Conservation (phyloP, 1,284 basidiomycete species). For the Coniferiporia sulphurascens region DNA sequence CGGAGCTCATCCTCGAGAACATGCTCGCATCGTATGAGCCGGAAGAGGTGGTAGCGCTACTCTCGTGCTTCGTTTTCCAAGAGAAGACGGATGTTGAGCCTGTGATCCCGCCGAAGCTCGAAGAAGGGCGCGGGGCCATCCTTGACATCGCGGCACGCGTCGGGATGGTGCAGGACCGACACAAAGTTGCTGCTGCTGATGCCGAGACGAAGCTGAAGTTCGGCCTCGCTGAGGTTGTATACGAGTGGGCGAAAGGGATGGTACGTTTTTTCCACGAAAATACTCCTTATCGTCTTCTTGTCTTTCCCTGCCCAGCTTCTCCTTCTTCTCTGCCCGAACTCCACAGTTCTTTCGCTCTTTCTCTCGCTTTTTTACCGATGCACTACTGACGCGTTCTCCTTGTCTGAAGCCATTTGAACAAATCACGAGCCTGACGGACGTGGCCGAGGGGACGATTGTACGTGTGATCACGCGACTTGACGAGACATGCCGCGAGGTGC, state of each 20-base stretch:
- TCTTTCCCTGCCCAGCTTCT: too few species aligned
- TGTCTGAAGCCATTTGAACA: constrained; percentile 82
- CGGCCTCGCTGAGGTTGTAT: constrained; percentile 92
- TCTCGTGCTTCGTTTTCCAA: constrained; percentile 96
- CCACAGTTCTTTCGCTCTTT: background rate
- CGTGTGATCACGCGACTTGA: constrained; percentile 94
- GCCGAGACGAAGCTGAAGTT: constrained; percentile 65
- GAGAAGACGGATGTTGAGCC: constrained; percentile 94
- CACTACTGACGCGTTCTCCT: background rate
- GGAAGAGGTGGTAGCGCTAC: constrained; percentile 94
- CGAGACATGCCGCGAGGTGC: constrained; percentile 94
- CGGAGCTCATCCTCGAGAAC: constrained; percentile 96
- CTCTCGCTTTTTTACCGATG: background rate
- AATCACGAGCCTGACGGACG: constrained; percentile 90
- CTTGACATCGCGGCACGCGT: constrained; percentile 81
- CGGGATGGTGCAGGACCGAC: constrained; percentile 69
- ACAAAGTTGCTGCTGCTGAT: constrained; percentile 77
- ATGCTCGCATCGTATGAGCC: constrained; percentile 86
- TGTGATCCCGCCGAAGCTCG: constrained; percentile 69
- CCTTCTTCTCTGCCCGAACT: background rate
- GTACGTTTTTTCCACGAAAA: constrained; percentile 39
- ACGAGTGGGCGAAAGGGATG: constrained; percentile 99
- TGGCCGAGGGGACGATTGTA: constrained; percentile 96
- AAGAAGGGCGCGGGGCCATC: constrained; percentile 78
- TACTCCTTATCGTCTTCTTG: too few species aligned